These are phyloP conservation scores for Amphibolis antarctica DNA, from an alignment of 106 monocot genomes.

Conservation along the genomic window DNA sequence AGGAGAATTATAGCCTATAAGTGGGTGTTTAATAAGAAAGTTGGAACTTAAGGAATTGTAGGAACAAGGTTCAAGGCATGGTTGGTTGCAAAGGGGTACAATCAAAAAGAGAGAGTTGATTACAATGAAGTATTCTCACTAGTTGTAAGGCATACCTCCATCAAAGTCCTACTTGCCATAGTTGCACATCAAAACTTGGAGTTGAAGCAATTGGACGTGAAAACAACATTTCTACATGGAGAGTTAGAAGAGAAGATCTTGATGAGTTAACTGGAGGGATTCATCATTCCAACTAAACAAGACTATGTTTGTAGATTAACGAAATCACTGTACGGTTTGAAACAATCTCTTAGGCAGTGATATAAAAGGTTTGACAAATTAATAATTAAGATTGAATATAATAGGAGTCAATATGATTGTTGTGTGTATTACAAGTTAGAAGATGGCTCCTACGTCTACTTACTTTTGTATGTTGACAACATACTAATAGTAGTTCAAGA, in stretches of 20 bases:
- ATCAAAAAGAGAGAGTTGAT: neutral
- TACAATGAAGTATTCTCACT: neutral
- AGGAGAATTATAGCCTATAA: neutral
- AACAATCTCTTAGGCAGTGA: neutral
- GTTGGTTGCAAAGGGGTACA: neutral
- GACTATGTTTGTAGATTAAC: neutral
- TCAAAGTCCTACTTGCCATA: too few species aligned
- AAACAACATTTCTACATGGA: too few species aligned
- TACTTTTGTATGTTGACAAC: too few species aligned
- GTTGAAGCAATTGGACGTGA: too few species aligned
- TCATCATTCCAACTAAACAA: neutral
- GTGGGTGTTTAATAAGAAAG: neutral
- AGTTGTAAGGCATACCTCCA: neutral
- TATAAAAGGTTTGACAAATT: too few species aligned
- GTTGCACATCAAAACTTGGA: too few species aligned
- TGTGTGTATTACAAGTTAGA: too few species aligned
- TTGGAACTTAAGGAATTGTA: neutral
- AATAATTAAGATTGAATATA: too few species aligned
- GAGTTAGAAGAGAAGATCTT: too few species aligned
- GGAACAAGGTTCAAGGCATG: neutral
- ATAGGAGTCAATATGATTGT: too few species aligned
- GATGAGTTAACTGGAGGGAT: neutral
- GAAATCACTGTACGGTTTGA: neutral
- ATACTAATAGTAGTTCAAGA: too few species aligned
- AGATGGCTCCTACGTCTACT: too few species aligned